Base-by-base conservation (phyloP, 345 rosid genomes). In the Ricinus communis region DNA sequence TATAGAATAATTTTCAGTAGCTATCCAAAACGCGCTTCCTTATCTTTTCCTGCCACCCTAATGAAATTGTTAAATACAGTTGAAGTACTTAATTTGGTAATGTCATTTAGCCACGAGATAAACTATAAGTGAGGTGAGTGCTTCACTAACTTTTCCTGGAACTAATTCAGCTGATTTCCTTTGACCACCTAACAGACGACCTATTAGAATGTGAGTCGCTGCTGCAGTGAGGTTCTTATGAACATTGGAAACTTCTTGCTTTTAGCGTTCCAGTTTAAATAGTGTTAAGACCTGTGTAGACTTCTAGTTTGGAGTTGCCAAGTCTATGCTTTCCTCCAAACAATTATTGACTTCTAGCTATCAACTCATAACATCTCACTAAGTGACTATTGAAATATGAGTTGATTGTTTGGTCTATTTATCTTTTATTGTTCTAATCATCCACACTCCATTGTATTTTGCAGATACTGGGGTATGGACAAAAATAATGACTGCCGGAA, bases 391-490 rank as follows among this genome's bases (percentile, higher is more conserved):
- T 19, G 30, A 47, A 31, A 57, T 31, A 51, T 36, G 16, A 60
- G 62, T 14, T 33, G 43, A 41, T 52, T 30, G 9, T 61, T 24
- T 65, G 21, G 47, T 66, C 15, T 38, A 55, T 25, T 24, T 68
- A 64, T n/a, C 30, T 24, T 38, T 53, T 70, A 25, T 71, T 21
- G 22, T 47, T 25, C 36, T 49, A 36, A 49, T 67, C 31, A 58
- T 71, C 22, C 30, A 46, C 43, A 55, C 74, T 45, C 50, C 6
- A 36, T 65, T 25, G 50, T 46, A n/a, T 27, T 24, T 9, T 82
- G 81, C 85, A 96, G 99, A 96, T 60, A 74, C 90, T 45, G 93
- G 93, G 52, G 24, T 88, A 19, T 96, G 98, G 98, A 89, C 93
- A 41, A 88, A 83, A 74, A 82, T 87, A 74, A 78, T 83, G 45